Evolutionary conservation across 2,329 filamentous ascomycete species (phyloP), one percentile per base, ranked within the genome.

Genomic region (Teratosphaeria viscida): DNA sequence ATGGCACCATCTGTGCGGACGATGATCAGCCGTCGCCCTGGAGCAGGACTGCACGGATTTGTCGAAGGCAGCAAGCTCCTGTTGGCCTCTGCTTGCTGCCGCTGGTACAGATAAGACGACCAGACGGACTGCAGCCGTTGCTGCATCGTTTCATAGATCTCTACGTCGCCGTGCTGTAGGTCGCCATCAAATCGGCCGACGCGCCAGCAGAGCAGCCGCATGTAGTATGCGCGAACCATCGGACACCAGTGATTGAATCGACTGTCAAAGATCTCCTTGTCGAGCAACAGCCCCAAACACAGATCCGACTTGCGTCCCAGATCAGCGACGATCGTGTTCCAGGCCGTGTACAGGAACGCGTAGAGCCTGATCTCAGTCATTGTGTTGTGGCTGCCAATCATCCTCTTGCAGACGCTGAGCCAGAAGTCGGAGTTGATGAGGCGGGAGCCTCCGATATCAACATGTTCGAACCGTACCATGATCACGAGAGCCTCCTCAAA

Each of bases 221-320:
- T 94, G 71, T 87, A 96, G 73, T 96, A 96, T 14, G 90, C 88
- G 62, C 92, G 84, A 26, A 96, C 90, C 92, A 96, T 95, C 0
- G 92, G 90, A 69, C 90, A 95, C 91, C 92, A 96, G 69, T 96
- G 90, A 69, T 88, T 92, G 75, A 96, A 96, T 62, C 90, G 85
- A 62, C 83, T 84, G 69, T 89, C 85, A 71, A 96, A 96, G 2
- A 87, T 82, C 29, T 85, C 80, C 58, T 88, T 85, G 6, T 85
- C 82, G 12, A 96, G 77, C 47, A 96, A 76, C 78, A 94, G 92
- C 26, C 85, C 83, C 32, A 88, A 68, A 70, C 89, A 95, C 19
- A 95, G 71, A 14, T 81, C 77, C 59, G 82, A 79, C 73, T 92
- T 95, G 56, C 88, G 82, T 56, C 78, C 76, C 2, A 85, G 81